Base-by-base conservation (phyloP, 2,329 filamentous ascomycete species). In the Venturia nashicola region DNA sequence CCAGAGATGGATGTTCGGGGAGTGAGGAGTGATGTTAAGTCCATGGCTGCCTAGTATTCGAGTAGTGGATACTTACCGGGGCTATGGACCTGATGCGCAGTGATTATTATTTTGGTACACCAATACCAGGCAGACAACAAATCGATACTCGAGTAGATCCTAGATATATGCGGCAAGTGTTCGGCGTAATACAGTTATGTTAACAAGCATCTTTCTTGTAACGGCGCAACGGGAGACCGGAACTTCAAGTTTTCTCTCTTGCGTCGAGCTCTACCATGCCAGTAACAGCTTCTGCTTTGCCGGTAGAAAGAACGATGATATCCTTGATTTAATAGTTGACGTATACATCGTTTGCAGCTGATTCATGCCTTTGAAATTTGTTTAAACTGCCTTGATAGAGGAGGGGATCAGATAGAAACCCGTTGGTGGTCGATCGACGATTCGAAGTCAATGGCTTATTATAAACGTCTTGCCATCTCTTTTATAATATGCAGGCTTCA, bases 91-190 rank as follows among this genome's bases (percentile, higher is more conserved):
- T 48, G n/a, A 23, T n/a, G 44, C 44, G n/a, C n/a, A 48, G 46
- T 20, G 46, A 27, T 20, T 20, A 27, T 27, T 51, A 27, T 51
- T 51, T 14, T 27, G 46, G 46, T 51, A 11, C 11, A 20, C 46
- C 46, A 51, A 51, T 51, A 51, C 46, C 46, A 51, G 46, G 46
- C 46, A 51, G 46, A 51, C 46, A 51, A 51, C 46, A 27, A 51
- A 51, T 51, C 46, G 20, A 27, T 20, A 27, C 27, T 27, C 27
- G 27, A 27, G 27, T 27, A 51, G 12, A 27, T 51, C 23, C 46
- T 20, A 51, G 46, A 12, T 51, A 16, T 14, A 23, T 14, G 11
- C 46, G 46, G 46, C 40, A 75, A 65, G 27, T 74, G 66, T 44
- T 73, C 68, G 62, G 65, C 23, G 12, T 14, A 14, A 51, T 27